Conservation (phyloP, 2,329 filamentous ascomycete species). For the Phaeosphaeria sp. region DNA sequence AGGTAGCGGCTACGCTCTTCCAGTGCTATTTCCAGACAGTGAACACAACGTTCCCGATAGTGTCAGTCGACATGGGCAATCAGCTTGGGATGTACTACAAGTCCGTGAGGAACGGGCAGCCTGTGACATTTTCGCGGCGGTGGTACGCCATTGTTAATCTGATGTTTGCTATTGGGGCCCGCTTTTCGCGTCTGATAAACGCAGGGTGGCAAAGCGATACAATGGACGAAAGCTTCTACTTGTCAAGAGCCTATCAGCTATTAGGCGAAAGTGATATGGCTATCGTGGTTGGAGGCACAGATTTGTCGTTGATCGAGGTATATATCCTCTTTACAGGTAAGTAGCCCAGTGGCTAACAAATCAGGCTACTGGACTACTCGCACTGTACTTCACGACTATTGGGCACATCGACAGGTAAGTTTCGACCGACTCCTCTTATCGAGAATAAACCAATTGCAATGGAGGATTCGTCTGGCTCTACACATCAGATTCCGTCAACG, state of each 20-base stretch:
- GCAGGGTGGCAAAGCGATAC: conserved; percentile 24
- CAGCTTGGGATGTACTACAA: conserved; percentile 16
- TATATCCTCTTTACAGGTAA: background rate
- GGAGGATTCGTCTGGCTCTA: too few species aligned
- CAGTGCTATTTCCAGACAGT: conserved; percentile 40
- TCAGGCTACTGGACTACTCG: conserved; percentile 36
- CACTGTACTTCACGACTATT: conserved; percentile 44
- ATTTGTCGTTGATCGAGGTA: background rate
- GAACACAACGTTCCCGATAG: conserved; percentile 31
- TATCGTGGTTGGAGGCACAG: background rate
- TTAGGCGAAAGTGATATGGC: background rate
- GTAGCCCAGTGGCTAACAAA: background rate
- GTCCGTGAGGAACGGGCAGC: conserved; percentile 1
- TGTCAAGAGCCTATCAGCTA: background rate
- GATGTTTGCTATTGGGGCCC: conserved; percentile 49
- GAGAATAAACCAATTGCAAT: too few species aligned
- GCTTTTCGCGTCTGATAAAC: conserved; percentile 36
- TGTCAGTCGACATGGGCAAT: conserved; percentile 6
- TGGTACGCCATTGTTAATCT: conserved; percentile 48
- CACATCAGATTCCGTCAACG: background rate
- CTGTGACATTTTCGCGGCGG: conserved; percentile 9
- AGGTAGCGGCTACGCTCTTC: conserved; percentile 27
- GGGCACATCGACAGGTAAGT: conserved; percentile 40
- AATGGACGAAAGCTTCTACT: conserved; percentile 4
- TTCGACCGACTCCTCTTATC: background rate